These are phyloP conservation scores for Russula vinacea DNA, from an alignment of 768 basidiomycete species.

Conservation along the genomic window DNA sequence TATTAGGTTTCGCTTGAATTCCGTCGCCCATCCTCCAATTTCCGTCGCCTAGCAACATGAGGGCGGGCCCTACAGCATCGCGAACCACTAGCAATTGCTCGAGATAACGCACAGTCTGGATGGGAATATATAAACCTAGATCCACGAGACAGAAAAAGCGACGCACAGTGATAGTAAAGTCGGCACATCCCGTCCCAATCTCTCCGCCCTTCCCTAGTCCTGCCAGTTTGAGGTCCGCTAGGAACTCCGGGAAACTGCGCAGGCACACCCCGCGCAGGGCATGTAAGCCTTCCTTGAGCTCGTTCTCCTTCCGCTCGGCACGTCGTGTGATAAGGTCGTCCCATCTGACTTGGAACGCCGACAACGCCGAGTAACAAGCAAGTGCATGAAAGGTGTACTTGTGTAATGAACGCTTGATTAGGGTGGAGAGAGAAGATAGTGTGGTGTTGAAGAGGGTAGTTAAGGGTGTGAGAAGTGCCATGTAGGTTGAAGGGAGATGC, in stretches of 20 bases:
- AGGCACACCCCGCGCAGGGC: conserved; percentile 65
- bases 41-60: conserved; percentile 74
- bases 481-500: conserved; percentile 56
- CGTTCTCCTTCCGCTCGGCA: conserved; percentile 49
- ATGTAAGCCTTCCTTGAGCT: conserved; percentile 67
- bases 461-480: conserved; percentile 60
- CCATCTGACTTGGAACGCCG: conserved; percentile 59
- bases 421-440: conserved; percentile 55
- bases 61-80: conserved; percentile 59
- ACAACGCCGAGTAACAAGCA: conserved; percentile 60
- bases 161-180: conserved; percentile 55
- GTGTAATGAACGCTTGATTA: conserved; percentile 75
- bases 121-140: neutral
- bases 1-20: conserved; percentile 50
- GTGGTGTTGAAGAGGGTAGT: conserved; percentile 63
- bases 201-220: conserved; percentile 56
- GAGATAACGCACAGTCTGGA: conserved; percentile 64
- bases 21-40: conserved; percentile 94
- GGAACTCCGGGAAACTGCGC: conserved; percentile 79
- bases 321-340: conserved; percentile 59
- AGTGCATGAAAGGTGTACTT: conserved; percentile 79
- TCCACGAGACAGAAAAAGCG: neutral
- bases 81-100: conserved; percentile 68
- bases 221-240: conserved; percentile 73
- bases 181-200: conserved; percentile 59